phyloP scores from a whole-genome alignment of 2,329 filamentous ascomycete genomes.

The Colletotrichum falcatum region DNA sequence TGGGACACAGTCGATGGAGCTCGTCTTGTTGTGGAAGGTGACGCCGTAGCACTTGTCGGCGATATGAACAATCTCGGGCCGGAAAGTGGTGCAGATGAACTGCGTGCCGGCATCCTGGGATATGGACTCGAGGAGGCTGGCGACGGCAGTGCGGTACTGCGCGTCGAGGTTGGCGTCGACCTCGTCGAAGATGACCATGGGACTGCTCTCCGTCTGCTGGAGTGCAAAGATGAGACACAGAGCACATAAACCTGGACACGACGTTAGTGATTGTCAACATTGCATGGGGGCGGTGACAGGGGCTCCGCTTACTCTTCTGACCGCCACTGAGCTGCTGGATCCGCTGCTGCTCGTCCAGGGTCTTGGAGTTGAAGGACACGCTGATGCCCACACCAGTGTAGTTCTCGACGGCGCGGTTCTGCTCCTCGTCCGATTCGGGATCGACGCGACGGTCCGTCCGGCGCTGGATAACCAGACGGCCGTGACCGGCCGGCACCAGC shows the following conservation, averaged over 20 bases:
- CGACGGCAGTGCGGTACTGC: conserved; percentile 96
- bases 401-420: conserved; percentile 84
- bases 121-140: conserved; percentile 85
- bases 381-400: conserved; percentile 97
- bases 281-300: not conserved
- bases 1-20: conserved; percentile 89
- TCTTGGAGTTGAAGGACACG: conserved; percentile 98
- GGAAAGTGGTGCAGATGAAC: conserved; percentile 99
- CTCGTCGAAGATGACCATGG: conserved; percentile 99
- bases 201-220: conserved; percentile 95
- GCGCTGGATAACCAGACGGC: conserved; percentile 91
- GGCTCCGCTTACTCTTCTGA: conserved; percentile 83
- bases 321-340: conserved; percentile 98
- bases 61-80: conserved; percentile 94
- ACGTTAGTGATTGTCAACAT: conserved; percentile 41
- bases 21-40: conserved; percentile 93
- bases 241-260: conserved; percentile 81
- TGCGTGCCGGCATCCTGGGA: conserved; percentile 76
- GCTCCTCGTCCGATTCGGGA: conserved; percentile 73
- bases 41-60: conserved; percentile 99
- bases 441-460: conserved; percentile 77
- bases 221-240: conserved; percentile 99
- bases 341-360: conserved; percentile 93
- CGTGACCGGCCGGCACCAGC: conserved; percentile 92
- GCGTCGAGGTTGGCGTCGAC: conserved; percentile 98